Evolutionary conservation across 345 rosid species (phyloP).

Genomic region (Salix suchowensis): DNA sequence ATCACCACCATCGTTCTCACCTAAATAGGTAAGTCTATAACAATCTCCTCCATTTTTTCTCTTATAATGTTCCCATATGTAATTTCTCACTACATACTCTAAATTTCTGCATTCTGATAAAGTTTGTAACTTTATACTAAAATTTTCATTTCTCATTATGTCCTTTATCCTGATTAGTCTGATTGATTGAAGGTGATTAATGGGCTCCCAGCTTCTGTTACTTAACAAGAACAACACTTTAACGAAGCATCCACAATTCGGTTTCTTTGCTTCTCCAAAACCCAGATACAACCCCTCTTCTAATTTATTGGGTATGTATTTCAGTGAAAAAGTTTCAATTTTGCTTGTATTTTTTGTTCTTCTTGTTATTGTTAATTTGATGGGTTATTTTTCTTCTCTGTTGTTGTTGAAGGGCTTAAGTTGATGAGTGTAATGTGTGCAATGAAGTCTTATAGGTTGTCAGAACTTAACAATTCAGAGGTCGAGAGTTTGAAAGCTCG

Average conservation of each 20-base stretch:
- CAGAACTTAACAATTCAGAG: conserved; percentile 54
- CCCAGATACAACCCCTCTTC: conserved; percentile 1
- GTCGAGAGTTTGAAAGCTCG: conserved; percentile 62
- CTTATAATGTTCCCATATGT: background rate
- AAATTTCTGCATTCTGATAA: background rate
- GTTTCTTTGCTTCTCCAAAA: background rate
- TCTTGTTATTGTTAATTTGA: background rate
- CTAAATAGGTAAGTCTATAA: too few species aligned
- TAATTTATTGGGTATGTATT: background rate
- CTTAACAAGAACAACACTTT: conserved; percentile 3
- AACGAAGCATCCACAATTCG: background rate
- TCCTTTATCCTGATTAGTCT: too few species aligned
- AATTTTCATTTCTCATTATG: too few species aligned
- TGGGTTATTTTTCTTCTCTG: background rate
- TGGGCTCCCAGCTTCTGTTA: conserved; percentile 21
- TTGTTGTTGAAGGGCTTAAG: background rate
- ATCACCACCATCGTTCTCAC: too few species aligned
- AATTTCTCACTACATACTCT: background rate
- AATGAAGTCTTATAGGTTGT: conserved; percentile 75
- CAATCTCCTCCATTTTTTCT: too few species aligned
- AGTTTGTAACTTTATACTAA: too few species aligned
- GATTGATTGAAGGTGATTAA: conserved; percentile 15
- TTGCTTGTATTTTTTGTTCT: background rate
- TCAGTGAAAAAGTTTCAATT: background rate
- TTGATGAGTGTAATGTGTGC: conserved; percentile 24